Base-by-base conservation (phyloP, 495 filamentous ascomycete genomes). In the Tuber borchii region DNA sequence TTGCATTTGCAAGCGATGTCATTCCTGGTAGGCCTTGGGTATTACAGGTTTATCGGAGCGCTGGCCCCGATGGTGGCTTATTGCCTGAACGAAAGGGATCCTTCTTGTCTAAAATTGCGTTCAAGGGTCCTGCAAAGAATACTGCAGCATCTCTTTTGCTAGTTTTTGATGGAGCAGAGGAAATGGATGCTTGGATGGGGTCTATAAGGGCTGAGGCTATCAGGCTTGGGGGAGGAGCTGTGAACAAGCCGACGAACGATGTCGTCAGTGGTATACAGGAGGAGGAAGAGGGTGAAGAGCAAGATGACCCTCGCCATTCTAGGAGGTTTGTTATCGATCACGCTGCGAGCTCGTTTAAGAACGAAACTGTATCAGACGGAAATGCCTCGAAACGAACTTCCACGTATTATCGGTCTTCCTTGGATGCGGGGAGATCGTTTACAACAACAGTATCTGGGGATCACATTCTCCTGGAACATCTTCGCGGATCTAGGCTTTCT, bases 11-110 rank as follows among this genome's bases (percentile, higher is more conserved):
- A 0, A 97, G 91, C 79, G 95, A 99, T 84, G 89, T 91, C 4
- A 95, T 99, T 77, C 93, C 94, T 0, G 95, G 95, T 39, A 91
- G 91, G 76, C 95, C 95, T 78, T 97, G 91, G 89, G 95, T 99
- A 2, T 81, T 99, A 71, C 95, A 97, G 80, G 88, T 98, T 20
- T 93, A 91, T n/a, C 91, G 94, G 71, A 87, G 88, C 31, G 88
- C 87, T 8, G 89, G 91, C 31, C 86, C 89, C 16, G 91, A 95
- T 43, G 87, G 87, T 34, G 83, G 84, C n/a, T 85, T 86, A 9
- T 77, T 86, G 17, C 82, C 85, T 4, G 87, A 88, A 3, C 88
- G 88, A 74, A 78, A 68, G 17, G 76, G 76, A 8, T 90, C 90
- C n/a, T 84, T 95, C 22, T 85, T 94, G 51, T 90, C 90, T 17